These are phyloP conservation scores for Backusella westeae DNA, from an alignment of 192 early-diverging fungal genomes.

Conservation along the genomic window DNA sequence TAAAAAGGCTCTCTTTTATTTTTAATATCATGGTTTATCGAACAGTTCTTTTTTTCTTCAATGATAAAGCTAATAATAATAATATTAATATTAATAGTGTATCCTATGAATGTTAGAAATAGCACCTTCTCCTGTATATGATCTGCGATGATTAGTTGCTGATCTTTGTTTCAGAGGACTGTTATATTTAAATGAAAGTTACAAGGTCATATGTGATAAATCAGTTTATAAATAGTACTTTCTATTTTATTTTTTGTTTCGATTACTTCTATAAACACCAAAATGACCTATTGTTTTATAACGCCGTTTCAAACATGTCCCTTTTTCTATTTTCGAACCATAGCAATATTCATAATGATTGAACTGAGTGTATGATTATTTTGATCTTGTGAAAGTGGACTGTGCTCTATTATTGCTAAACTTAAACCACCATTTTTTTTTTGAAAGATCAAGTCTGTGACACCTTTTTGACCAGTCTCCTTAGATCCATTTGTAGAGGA, in stretches of 20 bases:
- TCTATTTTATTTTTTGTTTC: background rate
- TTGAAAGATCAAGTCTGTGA: background rate
- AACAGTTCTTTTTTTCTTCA: background rate
- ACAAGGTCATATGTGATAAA: background rate
- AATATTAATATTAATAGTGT: background rate
- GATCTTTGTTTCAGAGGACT: background rate
- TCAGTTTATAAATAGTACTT: background rate
- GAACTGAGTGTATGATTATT: background rate
- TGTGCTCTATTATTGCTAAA: background rate
- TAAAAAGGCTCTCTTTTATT: background rate
- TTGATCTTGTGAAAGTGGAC: background rate
- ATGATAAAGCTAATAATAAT: background rate
- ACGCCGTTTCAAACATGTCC: background rate
- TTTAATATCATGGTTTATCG: background rate
- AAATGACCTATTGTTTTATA: background rate
- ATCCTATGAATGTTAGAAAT: background rate
- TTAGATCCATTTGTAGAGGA: background rate
- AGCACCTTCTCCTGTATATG: background rate
- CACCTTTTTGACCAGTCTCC: background rate
- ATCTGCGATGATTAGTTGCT: background rate
- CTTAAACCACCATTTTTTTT: background rate
- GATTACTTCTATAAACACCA: background rate
- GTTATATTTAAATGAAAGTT: background rate
- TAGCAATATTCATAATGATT: background rate
- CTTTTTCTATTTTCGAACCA: background rate